A percentile compares a stretch with the other conserved stretches of the same genome.
Evolutionary conservation across 2,329 filamentous ascomycete species (phyloP).

Genomic region (Ophiostoma angusticollis): DNA sequence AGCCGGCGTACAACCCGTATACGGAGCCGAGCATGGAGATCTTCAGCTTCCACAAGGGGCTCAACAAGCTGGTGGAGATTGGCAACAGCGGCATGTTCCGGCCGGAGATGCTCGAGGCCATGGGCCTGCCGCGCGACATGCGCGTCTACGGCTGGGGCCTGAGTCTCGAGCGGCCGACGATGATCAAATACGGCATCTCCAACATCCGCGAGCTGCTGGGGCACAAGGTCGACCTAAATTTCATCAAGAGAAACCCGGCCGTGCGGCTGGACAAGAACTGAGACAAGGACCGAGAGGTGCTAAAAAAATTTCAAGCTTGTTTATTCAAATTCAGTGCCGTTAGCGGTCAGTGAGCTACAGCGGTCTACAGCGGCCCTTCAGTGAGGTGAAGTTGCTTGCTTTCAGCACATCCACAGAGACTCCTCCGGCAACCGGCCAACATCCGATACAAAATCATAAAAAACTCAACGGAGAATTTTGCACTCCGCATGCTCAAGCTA

Average conservation of each 20-base stretch:
- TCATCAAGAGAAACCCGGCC: conserved; percentile 83
- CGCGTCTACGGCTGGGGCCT: conserved; percentile 90
- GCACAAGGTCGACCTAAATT: conserved; percentile 88
- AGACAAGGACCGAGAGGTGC: no score
- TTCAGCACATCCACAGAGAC: no score
- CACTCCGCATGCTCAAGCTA: no score
- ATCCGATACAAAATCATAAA: no score
- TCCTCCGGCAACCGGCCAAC: no score
- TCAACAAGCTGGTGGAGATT: conserved; percentile 90
- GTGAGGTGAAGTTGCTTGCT: no score
- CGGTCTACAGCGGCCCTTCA: no score
- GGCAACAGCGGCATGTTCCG: conserved; percentile 98
- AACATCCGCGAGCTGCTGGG: conserved; percentile 89
- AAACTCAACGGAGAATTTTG: no score
- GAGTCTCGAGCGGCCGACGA: conserved; percentile 84
- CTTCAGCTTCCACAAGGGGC: conserved; percentile 83
- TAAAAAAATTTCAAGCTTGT: no score
- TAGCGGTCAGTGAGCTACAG: no score
- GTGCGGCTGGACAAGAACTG: conserved; percentile 81
- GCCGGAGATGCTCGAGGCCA: conserved; percentile 89
- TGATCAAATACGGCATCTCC: conserved; percentile 86
- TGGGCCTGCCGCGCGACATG: conserved; percentile 78
- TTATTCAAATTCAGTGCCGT: neutral
- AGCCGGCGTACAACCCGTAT: conserved; percentile 88
- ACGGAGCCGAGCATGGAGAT: conserved; percentile 98